Base-by-base conservation (phyloP, 306 rosid genomes). In the Medicago lupulina region DNA sequence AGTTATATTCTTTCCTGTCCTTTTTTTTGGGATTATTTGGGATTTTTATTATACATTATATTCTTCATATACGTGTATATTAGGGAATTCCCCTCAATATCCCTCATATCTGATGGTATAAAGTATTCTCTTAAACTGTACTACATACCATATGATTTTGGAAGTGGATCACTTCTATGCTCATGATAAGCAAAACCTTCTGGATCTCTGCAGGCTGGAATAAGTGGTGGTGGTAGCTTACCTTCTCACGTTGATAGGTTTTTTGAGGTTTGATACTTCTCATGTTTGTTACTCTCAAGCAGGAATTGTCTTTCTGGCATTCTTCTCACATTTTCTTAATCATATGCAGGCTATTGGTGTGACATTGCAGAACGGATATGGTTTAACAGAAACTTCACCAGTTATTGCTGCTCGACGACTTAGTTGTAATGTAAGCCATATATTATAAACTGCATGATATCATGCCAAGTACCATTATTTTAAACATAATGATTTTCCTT, bases 151-250 rank as follows among this genome's bases (percentile, higher is more conserved):
- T 43, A 43, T 66, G 46, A 72, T 76, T 47, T 72, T 66, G 62
- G 40, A 76, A 57, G 82, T 60, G 59, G 18, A 47, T 70, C 23
- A 44, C 36, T 73, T 75, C 38, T 62, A 75, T 80, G 78, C 36
- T 49, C 68, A 61, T 78, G 57, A 84, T 63, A 55, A 61, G 73
- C 49, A 23, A 82, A 81, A 54, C 38, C 28, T 78, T 79, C 23
- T 89, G 76, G n/a, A 5, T 49, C 75, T 62, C 11, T 88, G 88
- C 91, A 93, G 98, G 98, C 98, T 73, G 98, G 98, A 78, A 2
- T 93, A 78, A 91, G 97, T 70, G 98, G 98, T 74, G 97, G 98
- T 54, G 94, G 96, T 67, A 91, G 91, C 85, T 88, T 93, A 65
- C 86, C 98, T n/a, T 63, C 83, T 72, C 91, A 93, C 43, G 83